Evolutionary conservation across 805 yeast species (phyloP), one percentile per base, ranked within the genome.

Genomic region (Phaffomyces antillensis): DNA sequence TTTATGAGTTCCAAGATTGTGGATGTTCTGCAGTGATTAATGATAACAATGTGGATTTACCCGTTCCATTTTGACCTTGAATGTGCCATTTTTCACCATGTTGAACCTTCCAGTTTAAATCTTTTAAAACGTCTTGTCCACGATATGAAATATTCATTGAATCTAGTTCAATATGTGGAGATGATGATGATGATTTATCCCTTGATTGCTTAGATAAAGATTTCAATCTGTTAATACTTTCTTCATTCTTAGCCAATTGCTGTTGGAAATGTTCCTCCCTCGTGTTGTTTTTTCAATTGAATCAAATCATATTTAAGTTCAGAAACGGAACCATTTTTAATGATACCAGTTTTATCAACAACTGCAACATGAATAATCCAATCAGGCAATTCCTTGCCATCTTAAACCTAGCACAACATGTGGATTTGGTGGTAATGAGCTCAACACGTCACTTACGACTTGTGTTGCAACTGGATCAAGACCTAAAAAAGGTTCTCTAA

Each of bases 11-110:
- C 98, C 98, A 91, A 2, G 96, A 82, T 64, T 91, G 96, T 1
- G 99, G 99, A 60, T 91, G 99, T 55, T 91, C 99, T 5, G 96
- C 89, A 0, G 96, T 89, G 26, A 91, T 71, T 39, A 93, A 62
- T 2, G 97, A 79, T 15, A 93, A 64, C 20, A 91, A 65, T 0
- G 99, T 93, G 2, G 96, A 86, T 61, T 91, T 91, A 0, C 99
- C 99, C 0, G 95, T 75, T 1, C 99, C 99, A 53, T 93, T 91
- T 46, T 79, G 77, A 3, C 99, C 99, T 45, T 83, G 68, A 28
- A 91, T 72, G 59, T 93, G 95, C 95, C 97, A 88, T 56, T 77
- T 82, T 33, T 87, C 85, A 5, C 95, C 95, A 37, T 68, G 68
- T 4, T 69, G 66, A 12, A 89, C 82, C 8, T 64, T 65, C 90